phyloP scores from a whole-genome alignment of 1,139 yeast species.

The Sugiyamaella pinicola region DNA sequence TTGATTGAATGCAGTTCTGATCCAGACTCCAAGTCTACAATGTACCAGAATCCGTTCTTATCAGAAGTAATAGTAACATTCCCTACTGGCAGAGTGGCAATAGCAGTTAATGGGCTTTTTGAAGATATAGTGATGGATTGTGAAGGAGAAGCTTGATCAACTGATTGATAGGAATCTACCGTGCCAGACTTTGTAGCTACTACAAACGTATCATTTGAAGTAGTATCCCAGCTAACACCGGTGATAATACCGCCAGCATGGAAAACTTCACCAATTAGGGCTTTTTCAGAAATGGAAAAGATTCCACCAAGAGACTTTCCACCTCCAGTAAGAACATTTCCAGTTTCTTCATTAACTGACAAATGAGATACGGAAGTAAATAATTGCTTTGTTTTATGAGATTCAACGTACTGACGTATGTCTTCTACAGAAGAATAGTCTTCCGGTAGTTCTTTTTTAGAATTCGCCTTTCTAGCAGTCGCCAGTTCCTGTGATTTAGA shows the following conservation, averaged over 20 bases:
- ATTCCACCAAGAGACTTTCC: slow-evolving; percentile 35
- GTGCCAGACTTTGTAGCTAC: slow-evolving; percentile 33
- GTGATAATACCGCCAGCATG: slow-evolving; percentile 36
- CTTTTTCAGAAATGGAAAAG: slow-evolving; percentile 24
- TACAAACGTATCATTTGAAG: slow-evolving; percentile 20
- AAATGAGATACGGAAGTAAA: slow-evolving; percentile 30
- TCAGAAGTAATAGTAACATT: slow-evolving; percentile 44
- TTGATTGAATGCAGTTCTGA: slow-evolving; percentile 18
- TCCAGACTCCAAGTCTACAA: slow-evolving; percentile 37
- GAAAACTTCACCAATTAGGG: slow-evolving; percentile 17
- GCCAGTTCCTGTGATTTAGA: slow-evolving; percentile 29
- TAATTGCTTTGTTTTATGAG: slow-evolving; percentile 33
- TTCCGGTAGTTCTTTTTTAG: slow-evolving; percentile 16
- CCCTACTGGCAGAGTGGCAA: slow-evolving; percentile 46
- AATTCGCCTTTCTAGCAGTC: slow-evolving; percentile 27
- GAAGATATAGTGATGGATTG: slow-evolving; percentile 11
- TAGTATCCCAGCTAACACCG: slow-evolving; percentile 32
- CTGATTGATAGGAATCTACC: slow-evolving; percentile 25
- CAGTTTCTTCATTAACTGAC: slow-evolving; percentile 24
- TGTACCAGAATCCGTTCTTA: slow-evolving; percentile 42
- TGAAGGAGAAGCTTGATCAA: not conserved
- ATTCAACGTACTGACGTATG: slow-evolving; percentile 18
- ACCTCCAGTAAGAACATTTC: slow-evolving; percentile 34
- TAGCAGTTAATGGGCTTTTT: slow-evolving; percentile 31
- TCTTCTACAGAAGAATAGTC: slow-evolving; percentile 28